Base-by-base conservation (phyloP, 768 basidiomycete species). In the Rhizopogon vulgaris region DNA sequence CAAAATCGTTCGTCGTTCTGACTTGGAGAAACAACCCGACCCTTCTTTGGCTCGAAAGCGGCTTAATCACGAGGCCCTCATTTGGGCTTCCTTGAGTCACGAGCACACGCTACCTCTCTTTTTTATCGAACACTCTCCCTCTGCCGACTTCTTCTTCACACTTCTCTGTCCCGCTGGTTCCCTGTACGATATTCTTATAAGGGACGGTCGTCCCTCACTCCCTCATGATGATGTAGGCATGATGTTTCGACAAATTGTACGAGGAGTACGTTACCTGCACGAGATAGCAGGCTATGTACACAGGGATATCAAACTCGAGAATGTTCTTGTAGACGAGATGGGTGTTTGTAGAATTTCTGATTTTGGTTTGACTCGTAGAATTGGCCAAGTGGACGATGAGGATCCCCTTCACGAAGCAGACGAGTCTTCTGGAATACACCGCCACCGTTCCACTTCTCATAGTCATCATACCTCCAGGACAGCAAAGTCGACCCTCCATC, bases 251-350 rank as follows among this genome's bases (percentile, higher is more conserved):
- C 90, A 94, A 73, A 78, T 94, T 58, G 88, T 90, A 47, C 74
- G 85, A 50, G 91, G 89, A 17, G 69, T 94, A 63, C 78, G 82
- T 48, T 94, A 94, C 70, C 69, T 95, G 63, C 92, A 95, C 66
- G 80, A 85, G 53, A 78, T 80, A 38, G 85, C 83, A 25, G 70
- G 77, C 7, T 80, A 87, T 59, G 87, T 94, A 49, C 95, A 99
- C 72, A 81, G 93, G 60, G 96, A 99, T 71, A 74, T 99, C 67
- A 99, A 99, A 73, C 80, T 96, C 53, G 96, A 98, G 71, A 99
- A 99, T 72, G 83, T 98, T 45, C 80, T 98, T 39, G 84, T 94
- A 49, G 91, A 94, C 66, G 87, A 90, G 64, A 83, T 80, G 74
- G 87, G 90, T 51, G 78, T 84, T n/a, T 93, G 91, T 73, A 82